Percentiles rank a stretch among this genome's conserved stretches.
These are phyloP conservation scores for Diaporthe capsici DNA, from an alignment of 2,329 filamentous ascomycete genomes.

Conservation along the genomic window DNA sequence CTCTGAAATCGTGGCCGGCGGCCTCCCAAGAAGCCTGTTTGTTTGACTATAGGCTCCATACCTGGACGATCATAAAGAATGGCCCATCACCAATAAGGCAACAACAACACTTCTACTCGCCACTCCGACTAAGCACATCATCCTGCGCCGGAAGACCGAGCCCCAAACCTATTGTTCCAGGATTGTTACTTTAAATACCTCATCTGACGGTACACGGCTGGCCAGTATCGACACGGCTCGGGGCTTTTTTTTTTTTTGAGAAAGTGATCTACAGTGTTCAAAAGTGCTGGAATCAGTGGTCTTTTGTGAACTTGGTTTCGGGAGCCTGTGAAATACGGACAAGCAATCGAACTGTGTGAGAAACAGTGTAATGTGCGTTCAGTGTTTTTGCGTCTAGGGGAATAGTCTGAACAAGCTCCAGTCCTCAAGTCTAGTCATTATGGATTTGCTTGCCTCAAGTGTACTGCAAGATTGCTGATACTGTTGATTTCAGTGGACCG, in stretches of 20 bases:
- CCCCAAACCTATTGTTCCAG: conserved; percentile 4
- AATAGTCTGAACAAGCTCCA: neutral
- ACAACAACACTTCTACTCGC: neutral
- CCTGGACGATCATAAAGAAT: conserved; percentile 20
- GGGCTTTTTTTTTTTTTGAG: neutral
- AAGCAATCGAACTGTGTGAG: conserved; percentile 1
- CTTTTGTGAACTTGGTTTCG: conserved; percentile 9
- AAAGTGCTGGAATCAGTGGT: conserved; percentile 13
- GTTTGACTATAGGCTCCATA: conserved; percentile 6
- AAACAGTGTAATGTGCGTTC: conserved; percentile 26
- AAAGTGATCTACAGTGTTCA: neutral
- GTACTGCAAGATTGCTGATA: neutral
- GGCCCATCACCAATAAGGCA: conserved; percentile 23
- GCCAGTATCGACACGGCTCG: conserved; percentile 22
- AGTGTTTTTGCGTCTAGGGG: neutral
- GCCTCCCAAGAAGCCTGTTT: conserved; percentile 24
- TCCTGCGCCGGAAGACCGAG: conserved; percentile 12
- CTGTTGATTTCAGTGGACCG: conserved; percentile 7
- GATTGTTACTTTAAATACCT: conserved; percentile 6
- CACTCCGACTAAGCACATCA: conserved; percentile 8
- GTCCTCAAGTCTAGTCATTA: neutral
- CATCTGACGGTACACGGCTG: conserved; percentile 23
- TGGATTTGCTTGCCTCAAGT: conserved; percentile 9
- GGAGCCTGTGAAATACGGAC: neutral
- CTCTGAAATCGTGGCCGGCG: conserved; percentile 26